phyloP scores from a whole-genome alignment of 495 filamentous ascomycete species.

The Jackrogersella multiformis region DNA sequence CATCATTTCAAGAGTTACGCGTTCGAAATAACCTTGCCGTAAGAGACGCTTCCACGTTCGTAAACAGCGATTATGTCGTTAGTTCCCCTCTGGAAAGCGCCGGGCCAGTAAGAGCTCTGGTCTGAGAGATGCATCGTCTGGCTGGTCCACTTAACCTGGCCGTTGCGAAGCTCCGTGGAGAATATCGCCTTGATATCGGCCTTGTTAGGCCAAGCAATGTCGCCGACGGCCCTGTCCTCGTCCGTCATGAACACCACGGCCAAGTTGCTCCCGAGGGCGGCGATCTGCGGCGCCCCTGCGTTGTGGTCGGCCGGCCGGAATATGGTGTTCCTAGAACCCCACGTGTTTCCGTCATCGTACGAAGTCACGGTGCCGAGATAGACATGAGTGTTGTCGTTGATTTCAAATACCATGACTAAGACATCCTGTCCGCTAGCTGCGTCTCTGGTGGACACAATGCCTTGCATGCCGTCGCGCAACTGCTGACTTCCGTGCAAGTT shows the following conservation, averaged over 20 bases:
- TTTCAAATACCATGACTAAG: slow-evolving; percentile 69
- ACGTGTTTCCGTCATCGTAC: slow-evolving; percentile 65
- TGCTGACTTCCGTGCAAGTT: slow-evolving; percentile 52
- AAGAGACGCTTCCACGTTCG: slow-evolving; percentile 31
- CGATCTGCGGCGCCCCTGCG: slow-evolving; percentile 67
- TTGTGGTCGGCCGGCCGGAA: slow-evolving; percentile 54
- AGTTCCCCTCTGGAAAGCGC: slow-evolving; percentile 12
- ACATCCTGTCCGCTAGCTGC: slow-evolving; percentile 47
- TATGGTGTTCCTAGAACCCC: slow-evolving; percentile 59
- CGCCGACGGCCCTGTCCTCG: slow-evolving; percentile 51
- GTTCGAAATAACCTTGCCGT: slow-evolving; percentile 15
- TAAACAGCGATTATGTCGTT: slow-evolving; percentile 34
- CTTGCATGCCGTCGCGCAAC: slow-evolving; percentile 56
- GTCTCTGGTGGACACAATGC: slow-evolving; percentile 64
- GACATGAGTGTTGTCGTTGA: slow-evolving; percentile 56
- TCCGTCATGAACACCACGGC: slow-evolving; percentile 70
- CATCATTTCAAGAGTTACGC: not conserved
- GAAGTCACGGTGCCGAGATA: slow-evolving; percentile 61
- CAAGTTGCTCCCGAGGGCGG: slow-evolving; percentile 59
- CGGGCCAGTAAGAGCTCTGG: slow-evolving; percentile 32
- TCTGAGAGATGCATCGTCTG: slow-evolving; percentile 21
- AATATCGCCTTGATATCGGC: slow-evolving; percentile 45
- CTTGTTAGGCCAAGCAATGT: slow-evolving; percentile 32
- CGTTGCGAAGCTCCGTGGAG: slow-evolving; percentile 15
- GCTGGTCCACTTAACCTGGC: slow-evolving; percentile 19